A percentile compares a stretch with the other conserved stretches of the same genome.
These are phyloP conservation scores for Fagopyrum homotropicum DNA, from an alignment of 148 eudicot genomes.

Conservation along the genomic window DNA sequence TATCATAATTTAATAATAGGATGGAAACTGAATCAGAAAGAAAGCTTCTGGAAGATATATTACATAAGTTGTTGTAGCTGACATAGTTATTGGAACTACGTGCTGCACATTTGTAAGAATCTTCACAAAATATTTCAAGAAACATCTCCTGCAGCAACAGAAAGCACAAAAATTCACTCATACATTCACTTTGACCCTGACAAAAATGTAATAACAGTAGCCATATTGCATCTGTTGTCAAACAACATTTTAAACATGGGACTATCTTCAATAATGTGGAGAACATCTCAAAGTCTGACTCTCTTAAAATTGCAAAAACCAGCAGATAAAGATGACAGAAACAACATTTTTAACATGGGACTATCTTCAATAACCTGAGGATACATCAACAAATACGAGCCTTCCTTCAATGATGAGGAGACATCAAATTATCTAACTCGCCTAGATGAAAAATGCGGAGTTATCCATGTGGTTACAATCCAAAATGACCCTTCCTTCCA, in stretches of 20 bases:
- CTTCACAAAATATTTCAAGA: constrained; percentile 44
- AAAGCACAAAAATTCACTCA: background rate
- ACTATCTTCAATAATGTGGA: background rate
- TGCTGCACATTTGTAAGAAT: constrained; percentile 42
- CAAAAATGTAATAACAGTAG: background rate
- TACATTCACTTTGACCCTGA: background rate
- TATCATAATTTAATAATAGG: background rate
- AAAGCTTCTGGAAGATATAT: constrained; percentile 17
- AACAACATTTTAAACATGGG: background rate
- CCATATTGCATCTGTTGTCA: background rate
- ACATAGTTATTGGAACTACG: constrained; percentile 32
- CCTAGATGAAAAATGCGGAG: background rate
- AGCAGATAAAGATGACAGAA: too few species aligned
- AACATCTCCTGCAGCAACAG: constrained; percentile 50
- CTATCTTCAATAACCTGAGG: too few species aligned
- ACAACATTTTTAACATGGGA: too few species aligned
- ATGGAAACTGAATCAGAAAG: background rate
- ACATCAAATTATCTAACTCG: background rate
- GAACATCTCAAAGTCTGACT: too few species aligned
- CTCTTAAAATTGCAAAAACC: too few species aligned
- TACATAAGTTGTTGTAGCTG: constrained; percentile 52
- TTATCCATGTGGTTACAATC: background rate
- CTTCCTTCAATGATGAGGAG: background rate
- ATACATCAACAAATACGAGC: background rate
- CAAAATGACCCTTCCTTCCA: background rate